phyloP scores from a whole-genome alignment of 164 flowering plant genomes.

The Annona cherimola region DNA sequence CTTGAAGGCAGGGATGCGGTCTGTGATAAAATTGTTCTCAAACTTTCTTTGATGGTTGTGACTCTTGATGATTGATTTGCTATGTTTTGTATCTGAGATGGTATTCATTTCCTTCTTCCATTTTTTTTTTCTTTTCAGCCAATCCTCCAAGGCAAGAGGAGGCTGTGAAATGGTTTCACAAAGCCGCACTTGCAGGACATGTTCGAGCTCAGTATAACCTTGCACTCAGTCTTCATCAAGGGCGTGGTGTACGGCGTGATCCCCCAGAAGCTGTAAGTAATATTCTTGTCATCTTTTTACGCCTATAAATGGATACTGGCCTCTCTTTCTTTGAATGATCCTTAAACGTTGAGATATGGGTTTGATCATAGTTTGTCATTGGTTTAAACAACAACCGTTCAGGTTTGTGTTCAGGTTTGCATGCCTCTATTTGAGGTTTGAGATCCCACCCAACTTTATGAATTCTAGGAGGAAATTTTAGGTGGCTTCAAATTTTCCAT shows the following conservation, averaged over 20 bases:
- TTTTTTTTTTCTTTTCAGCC: constrained; percentile 36
- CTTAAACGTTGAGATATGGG: background rate
- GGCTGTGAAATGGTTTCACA: constrained; percentile 67
- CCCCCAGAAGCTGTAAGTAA: constrained; percentile 63
- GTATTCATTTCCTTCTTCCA: background rate
- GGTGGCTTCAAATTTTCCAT: no score
- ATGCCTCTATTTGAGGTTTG: no score
- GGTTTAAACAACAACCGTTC: no score
- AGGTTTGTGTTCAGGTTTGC: no score
- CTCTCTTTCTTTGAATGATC: background rate
- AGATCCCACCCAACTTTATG: no score
- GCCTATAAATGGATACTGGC: background rate
- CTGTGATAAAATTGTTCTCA: no score
- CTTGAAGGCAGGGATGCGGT: no score
- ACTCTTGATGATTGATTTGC: no score
- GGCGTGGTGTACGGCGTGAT: constrained; percentile 52
- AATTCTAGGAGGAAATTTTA: no score
- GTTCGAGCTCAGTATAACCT: constrained; percentile 92
- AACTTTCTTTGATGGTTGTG: no score
- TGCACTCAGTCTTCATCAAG: constrained; percentile 83
- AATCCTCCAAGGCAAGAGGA: constrained; percentile 55
- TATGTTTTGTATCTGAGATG: no score
- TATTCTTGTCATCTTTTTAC: background rate
- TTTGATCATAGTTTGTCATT: background rate
- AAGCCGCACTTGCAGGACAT: constrained; percentile 60